Conservation (phyloP, 2,329 filamentous ascomycete genomes). For the Pleurostoma richardsiae region DNA sequence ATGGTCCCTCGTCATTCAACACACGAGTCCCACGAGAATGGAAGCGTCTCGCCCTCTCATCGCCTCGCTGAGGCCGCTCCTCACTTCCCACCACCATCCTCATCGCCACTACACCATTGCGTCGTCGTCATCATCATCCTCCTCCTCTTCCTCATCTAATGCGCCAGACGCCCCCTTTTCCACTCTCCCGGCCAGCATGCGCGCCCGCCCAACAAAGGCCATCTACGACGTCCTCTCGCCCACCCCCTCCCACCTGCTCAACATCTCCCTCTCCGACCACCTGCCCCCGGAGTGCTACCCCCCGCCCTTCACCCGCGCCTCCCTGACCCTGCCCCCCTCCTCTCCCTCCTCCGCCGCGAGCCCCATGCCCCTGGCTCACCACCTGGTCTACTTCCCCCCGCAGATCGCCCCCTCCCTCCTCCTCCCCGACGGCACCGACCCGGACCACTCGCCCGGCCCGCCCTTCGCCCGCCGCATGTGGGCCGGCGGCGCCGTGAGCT, state of each 20-base stretch:
- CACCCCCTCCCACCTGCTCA: slow-evolving; percentile 60
- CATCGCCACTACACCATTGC: too few relatives aligned
- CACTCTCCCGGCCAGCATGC: too few relatives aligned
- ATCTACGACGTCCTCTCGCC: slow-evolving; percentile 45
- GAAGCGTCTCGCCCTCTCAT: too few relatives aligned
- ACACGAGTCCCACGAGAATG: too few relatives aligned
- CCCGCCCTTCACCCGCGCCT: slow-evolving; percentile 15
- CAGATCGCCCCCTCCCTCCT: slow-evolving; percentile 57
- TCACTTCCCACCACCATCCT: too few relatives aligned
- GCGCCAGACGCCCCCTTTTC: too few relatives aligned
- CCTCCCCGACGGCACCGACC: slow-evolving; percentile 79
- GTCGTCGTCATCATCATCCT: too few relatives aligned
- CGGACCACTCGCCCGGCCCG: slow-evolving; percentile 66
- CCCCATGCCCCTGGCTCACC: slow-evolving; percentile 62
- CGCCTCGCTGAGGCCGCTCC: too few relatives aligned
- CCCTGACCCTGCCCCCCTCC: slow-evolving; percentile 21
- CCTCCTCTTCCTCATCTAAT: too few relatives aligned
- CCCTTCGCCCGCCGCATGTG: slow-evolving; percentile 78
- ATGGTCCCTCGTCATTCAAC: too few relatives aligned
- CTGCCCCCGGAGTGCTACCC: slow-evolving; percentile 10
- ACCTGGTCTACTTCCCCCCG: slow-evolving; percentile 83
- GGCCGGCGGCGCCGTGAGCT: slow-evolving; percentile 72
- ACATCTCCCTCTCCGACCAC: slow-evolving; percentile 44
- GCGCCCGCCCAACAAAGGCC: slow-evolving; percentile 18
- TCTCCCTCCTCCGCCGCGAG: not conserved